Conservation (phyloP, 2,329 filamentous ascomycete genomes). For the Colletotrichum spaethianum region DNA sequence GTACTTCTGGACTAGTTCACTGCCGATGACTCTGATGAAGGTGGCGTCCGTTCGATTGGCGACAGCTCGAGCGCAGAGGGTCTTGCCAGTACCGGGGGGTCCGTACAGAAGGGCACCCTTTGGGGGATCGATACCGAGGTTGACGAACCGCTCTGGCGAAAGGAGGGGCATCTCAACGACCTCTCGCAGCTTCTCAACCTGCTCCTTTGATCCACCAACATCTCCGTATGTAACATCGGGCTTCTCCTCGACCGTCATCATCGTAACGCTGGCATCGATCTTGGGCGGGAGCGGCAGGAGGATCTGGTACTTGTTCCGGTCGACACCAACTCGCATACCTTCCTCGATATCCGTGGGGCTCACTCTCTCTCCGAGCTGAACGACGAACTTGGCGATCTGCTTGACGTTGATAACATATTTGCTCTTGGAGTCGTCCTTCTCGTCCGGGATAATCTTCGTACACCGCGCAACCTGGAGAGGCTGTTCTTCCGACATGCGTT, state of each 20-base stretch:
- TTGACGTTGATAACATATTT: constrained; percentile 99
- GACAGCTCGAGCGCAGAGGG: constrained; percentile 95
- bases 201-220: constrained; percentile 98
- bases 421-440: constrained; percentile 96
- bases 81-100: constrained; percentile 98
- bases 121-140: constrained; percentile 97
- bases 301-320: constrained; percentile 99
- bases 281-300: constrained; percentile 95
- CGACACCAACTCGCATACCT: constrained; percentile 98
- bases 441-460: constrained; percentile 98
- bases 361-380: constrained; percentile 96
- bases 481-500: constrained; percentile 99
- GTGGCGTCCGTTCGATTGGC: constrained; percentile 98
- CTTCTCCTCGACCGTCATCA: constrained; percentile 99
- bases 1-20: constrained; percentile 98
- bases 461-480: constrained; percentile 97
- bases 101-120: constrained; percentile 98
- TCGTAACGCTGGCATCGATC: constrained; percentile 98
- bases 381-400: constrained; percentile 99
- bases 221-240: constrained; percentile 99
- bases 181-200: constrained; percentile 98
- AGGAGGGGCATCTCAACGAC: constrained; percentile 98
- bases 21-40: constrained; percentile 98
- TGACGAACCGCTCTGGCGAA: constrained; percentile 97
- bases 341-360: constrained; percentile 99